Evolutionary conservation across 1,284 basidiomycete genomes (phyloP), one percentile per base, ranked within the genome.

Genomic region (Meripilus lineatus): DNA sequence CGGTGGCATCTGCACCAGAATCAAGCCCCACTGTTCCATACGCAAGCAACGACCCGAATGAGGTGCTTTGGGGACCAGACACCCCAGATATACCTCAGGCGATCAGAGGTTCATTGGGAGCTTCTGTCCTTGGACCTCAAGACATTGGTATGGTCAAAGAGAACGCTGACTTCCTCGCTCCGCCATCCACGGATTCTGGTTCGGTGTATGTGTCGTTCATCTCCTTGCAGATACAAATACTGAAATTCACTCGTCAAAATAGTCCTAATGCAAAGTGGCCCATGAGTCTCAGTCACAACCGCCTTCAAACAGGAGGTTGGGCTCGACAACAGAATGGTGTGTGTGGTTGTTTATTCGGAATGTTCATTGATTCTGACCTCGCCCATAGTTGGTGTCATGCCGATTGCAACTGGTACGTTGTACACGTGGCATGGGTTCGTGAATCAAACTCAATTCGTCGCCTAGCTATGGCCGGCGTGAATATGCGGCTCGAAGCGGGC

Each of bases 201-300:
- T 69, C 65, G 46, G 64, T 84, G 75, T 78, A 61, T 48, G 75
- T 63, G n/a, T 39, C n/a, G n/a, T n/a, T n/a, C n/a, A n/a, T n/a
- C n/a, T n/a, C n/a, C n/a, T n/a, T n/a, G n/a, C n/a, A n/a, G n/a
- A n/a, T n/a, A n/a, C 8, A 7, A 24, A 24, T 3, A 5, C 42
- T 40, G 30, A 15, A 30, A 46, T 23, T 32, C 15, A 22, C 5
- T 38, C 42, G 26, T 18, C 38, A 42, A 35, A 38, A 15, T 48
- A 79, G 77, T n/a, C 45, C 56, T 7, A 80, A 80, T 50, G 73
- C 77, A 8, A 84, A 83, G 56, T 85, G 83, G 83, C 74, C 82
- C 0, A 81, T 84, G 59, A 65, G 68, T 49, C 59, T 84, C 45
- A 81, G 78, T 40, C 77, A 79, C 58, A 84, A 81, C 54, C 74